Percentiles rank a stretch among this genome's conserved stretches.
phyloP scores from a whole-genome alignment of 192 early-diverging fungal species.

The Thoreauomyces humboldtii region DNA sequence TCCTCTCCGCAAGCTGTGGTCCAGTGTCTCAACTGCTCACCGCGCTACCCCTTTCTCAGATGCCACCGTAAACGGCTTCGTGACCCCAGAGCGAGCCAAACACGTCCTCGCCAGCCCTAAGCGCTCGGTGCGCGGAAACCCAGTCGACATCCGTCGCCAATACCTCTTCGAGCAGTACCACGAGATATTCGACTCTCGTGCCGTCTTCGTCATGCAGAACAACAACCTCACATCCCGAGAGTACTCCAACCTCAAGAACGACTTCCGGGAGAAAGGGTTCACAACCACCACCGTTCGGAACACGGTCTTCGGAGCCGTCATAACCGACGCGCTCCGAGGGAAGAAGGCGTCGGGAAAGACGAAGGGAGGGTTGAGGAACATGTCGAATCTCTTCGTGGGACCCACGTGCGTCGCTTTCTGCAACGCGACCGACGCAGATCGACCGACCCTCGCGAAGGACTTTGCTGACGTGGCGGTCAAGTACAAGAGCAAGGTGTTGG shows the following conservation, averaged over 20 bases:
- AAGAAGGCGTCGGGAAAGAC: background rate
- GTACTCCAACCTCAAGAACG: conserved; percentile 17
- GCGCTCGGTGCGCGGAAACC: conserved; percentile 20
- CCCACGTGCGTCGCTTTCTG: conserved; percentile 21
- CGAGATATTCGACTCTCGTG: conserved; percentile 26
- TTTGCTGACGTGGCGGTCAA: conserved; percentile 17
- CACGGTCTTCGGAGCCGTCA: conserved; percentile 16
- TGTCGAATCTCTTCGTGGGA: conserved; percentile 20
- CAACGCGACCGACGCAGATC: conserved; percentile 19
- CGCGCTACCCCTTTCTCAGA: too few relatives aligned
- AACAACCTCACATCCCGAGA: conserved; percentile 27
- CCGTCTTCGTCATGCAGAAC: conserved; percentile 31
- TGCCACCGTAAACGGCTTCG: conserved; percentile 10
- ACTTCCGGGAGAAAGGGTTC: conserved; percentile 28
- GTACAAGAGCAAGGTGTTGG: conserved; percentile 24
- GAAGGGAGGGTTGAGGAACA: background rate
- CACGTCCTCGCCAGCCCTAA: conserved; percentile 14
- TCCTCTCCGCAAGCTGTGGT: too few relatives aligned
- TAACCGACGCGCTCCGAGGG: background rate
- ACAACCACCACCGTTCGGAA: conserved; percentile 20
- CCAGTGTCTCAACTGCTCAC: too few relatives aligned
- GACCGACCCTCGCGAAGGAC: conserved; percentile 16
- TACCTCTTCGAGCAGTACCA: conserved; percentile 28
- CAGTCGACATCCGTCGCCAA: conserved; percentile 22
- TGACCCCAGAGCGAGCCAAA: background rate